phyloP scores from a whole-genome alignment of 2,329 filamentous ascomycete genomes.

The Metarhizium humberi region DNA sequence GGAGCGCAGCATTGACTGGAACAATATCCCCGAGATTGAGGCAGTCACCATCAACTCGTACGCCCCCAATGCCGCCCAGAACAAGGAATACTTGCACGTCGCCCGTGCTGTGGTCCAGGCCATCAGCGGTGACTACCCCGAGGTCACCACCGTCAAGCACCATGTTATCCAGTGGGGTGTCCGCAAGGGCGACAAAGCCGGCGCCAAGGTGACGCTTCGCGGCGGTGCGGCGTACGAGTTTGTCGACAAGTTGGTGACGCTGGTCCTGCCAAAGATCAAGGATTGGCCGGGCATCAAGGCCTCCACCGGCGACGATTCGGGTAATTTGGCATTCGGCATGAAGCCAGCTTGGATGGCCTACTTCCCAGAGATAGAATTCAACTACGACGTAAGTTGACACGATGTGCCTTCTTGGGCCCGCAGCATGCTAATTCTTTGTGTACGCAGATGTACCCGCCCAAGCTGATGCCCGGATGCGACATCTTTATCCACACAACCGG shows the following conservation, averaged over 20 bases:
- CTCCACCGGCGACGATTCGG: conserved; percentile 71
- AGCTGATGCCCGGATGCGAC: conserved; percentile 78
- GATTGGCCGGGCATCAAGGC: conserved; percentile 70
- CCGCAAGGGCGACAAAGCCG: conserved; percentile 58
- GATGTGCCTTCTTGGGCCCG: not conserved
- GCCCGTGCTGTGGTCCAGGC: conserved; percentile 77
- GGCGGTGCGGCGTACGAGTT: conserved; percentile 85
- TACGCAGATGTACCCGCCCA: conserved; percentile 46
- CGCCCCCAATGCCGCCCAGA: conserved; percentile 59
- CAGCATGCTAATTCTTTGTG: conserved; percentile 5
- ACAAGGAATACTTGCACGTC: conserved; percentile 69
- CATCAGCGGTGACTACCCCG: conserved; percentile 68
- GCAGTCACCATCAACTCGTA: conserved; percentile 73
- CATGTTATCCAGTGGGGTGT: conserved; percentile 71
- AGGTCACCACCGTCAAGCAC: conserved; percentile 58
- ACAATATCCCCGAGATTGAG: conserved; percentile 74
- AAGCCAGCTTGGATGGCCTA: conserved; percentile 63
- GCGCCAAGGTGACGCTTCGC: conserved; percentile 67
- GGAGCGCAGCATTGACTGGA: conserved; percentile 67
- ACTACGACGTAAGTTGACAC: conserved; percentile 74
- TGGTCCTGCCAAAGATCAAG: conserved; percentile 92
- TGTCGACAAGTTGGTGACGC: conserved; percentile 77
- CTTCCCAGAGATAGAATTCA: conserved; percentile 92
- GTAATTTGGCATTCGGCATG: conserved; percentile 81
- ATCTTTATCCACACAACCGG: conserved; percentile 79